Base-by-base conservation (phyloP, 495 filamentous ascomycete species). In the Trichocladium uniseriatum region DNA sequence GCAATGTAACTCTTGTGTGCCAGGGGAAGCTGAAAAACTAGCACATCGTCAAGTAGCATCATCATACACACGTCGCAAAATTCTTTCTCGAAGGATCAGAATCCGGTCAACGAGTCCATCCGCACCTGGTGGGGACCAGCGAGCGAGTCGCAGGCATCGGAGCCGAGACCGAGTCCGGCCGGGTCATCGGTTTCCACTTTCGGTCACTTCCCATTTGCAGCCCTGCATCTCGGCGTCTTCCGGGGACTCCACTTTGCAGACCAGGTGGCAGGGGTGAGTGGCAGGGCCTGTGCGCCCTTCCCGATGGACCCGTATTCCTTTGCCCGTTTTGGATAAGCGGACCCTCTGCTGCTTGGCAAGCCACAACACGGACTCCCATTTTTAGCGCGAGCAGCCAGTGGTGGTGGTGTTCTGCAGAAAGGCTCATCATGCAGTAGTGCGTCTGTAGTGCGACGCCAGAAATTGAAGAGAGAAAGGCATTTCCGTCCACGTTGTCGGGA, bases 391-490 rank as follows among this genome's bases (percentile, higher is more conserved):
- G 35, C 9, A 15, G 18, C 11, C 20, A 5, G n/a, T n/a, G n/a
- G n/a, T n/a, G n/a, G n/a, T n/a, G n/a, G n/a, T n/a, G n/a, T n/a
- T n/a, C n/a, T n/a, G n/a, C n/a, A n/a, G n/a, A n/a, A n/a, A n/a
- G n/a, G n/a, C n/a, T n/a, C 43, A 44, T 31, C 44, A 34, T 53
- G 51, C 51, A 53, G 47, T 38, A 53, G 45, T 44, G 32, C 11
- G 21, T 13, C 43, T 53, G 43, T 19, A 5, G 37, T 53, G 51
- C 38, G 38, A 53, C 51, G 6, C 21, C n/a, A 35, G 15, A 15
- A 48, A 32, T 29, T 29, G 5, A 39, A 15, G 11, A 24, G n/a
- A 27, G 24, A 27, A 27, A 27, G 1, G 22, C 46, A 24, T 42
- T 42, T 42, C 38, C 38, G 38, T 41, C 34, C 37, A 24, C 28